phyloP scores from a whole-genome alignment of 2,329 filamentous ascomycete genomes.

The Aspergillus japonicus region DNA sequence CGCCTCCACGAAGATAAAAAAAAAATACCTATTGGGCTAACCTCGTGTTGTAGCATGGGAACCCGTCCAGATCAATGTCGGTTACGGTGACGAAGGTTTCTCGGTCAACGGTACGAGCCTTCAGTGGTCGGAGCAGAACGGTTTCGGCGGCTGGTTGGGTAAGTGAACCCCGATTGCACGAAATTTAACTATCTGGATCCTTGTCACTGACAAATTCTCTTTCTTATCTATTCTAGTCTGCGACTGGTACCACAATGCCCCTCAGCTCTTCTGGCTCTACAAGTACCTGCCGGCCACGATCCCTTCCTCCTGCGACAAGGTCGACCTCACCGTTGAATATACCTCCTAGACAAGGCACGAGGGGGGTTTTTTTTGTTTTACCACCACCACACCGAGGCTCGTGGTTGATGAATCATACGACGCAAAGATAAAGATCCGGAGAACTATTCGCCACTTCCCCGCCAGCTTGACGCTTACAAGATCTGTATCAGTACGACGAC shows the following conservation, averaged over 20 bases:
- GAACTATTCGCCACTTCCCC: background rate
- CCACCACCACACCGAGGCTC: constrained; percentile 17
- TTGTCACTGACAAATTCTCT: constrained; percentile 1
- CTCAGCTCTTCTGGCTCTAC: constrained; percentile 42
- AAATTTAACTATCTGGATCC: background rate
- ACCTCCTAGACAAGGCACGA: constrained; percentile 20
- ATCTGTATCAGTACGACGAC: constrained; percentile 8
- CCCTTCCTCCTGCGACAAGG: constrained; percentile 37
- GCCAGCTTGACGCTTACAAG: background rate
- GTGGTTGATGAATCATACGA: constrained; percentile 17
- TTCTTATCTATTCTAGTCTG: constrained; percentile 29
- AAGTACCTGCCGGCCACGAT: constrained; percentile 21
- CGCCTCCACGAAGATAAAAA: background rate
- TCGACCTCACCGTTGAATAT: constrained; percentile 29
- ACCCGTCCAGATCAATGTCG: constrained; percentile 36
- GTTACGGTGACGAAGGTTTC: constrained; percentile 32
- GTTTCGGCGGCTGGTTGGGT: constrained; percentile 43
- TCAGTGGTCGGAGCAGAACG: constrained; percentile 28
- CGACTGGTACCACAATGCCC: constrained; percentile 41
- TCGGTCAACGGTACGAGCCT: constrained; percentile 28
- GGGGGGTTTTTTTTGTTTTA: background rate
- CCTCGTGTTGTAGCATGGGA: constrained; percentile 33
- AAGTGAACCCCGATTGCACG: constrained; percentile 17
- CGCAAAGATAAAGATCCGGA: constrained; percentile 5
- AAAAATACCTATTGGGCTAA: background rate